Percentiles rank a stretch among this genome's conserved stretches.
Conservation (phyloP, 345 rosid species). For the Acer negundo region DNA sequence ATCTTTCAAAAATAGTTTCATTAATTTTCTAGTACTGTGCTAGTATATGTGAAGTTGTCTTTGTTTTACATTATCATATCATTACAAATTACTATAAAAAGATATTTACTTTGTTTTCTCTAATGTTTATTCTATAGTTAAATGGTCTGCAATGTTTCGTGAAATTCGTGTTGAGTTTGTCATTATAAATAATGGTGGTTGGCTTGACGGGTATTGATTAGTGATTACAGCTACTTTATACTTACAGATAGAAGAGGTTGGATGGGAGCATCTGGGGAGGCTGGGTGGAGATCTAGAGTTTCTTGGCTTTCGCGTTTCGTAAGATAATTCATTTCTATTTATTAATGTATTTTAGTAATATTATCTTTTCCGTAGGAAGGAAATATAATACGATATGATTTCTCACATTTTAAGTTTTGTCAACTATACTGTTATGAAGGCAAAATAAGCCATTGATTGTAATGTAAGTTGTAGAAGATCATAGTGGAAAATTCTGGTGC, state of each 20-base stretch:
- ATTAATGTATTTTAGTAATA: not conserved
- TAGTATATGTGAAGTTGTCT: not conserved
- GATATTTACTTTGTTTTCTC: not conserved
- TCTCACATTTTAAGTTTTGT: not conserved
- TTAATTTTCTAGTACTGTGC: not conserved
- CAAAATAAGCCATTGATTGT: not conserved
- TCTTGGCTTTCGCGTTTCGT: conserved; percentile 66
- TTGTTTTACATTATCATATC: not conserved
- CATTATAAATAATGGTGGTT: not conserved
- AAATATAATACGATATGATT: not conserved
- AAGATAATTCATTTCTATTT: conserved; percentile 30
- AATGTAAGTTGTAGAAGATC: not conserved
- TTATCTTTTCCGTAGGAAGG: not conserved
- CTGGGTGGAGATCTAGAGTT: conserved; percentile 54
- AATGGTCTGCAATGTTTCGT: not conserved
- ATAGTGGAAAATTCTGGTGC: not conserved
- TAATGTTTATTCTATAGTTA: not conserved
- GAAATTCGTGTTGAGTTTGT: not conserved
- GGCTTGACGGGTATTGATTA: not conserved
- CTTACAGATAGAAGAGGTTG: conserved; percentile 77
- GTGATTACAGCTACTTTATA: not conserved
- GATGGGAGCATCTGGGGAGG: conserved; percentile 69
- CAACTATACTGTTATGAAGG: not conserved
- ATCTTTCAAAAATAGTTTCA: not conserved
- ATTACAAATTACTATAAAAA: not conserved